phyloP scores from a whole-genome alignment of 2,329 filamentous ascomycete genomes.

The Aaosphaeria pasadenensis region DNA sequence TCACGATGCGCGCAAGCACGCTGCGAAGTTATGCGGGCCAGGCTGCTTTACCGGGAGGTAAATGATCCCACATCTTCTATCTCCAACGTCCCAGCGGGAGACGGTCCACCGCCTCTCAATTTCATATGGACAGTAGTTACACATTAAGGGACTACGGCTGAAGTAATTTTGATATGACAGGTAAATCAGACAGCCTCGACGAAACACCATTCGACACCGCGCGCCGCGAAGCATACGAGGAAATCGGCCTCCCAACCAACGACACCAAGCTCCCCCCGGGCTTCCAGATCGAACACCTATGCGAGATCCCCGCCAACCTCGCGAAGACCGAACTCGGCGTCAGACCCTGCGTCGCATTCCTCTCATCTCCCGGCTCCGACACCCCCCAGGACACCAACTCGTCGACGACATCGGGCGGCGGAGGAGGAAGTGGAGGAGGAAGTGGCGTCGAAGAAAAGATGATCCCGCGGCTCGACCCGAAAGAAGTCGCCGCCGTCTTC shows the following conservation, averaged over 20 bases:
- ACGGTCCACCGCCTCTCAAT: too few species aligned
- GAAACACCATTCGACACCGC: constrained; percentile 74
- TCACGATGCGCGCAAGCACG: constrained; percentile 60
- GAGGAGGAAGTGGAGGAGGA: background rate
- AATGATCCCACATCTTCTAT: constrained; percentile 23
- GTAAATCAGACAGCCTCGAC: constrained; percentile 53
- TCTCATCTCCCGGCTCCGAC: constrained; percentile 42
- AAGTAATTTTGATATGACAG: constrained; percentile 17
- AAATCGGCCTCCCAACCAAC: constrained; percentile 81
- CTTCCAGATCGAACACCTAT: constrained; percentile 84
- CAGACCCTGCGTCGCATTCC: constrained; percentile 56
- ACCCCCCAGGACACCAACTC: background rate
- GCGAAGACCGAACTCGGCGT: constrained; percentile 51
- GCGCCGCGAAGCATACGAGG: constrained; percentile 84
- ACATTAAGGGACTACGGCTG: too few species aligned
- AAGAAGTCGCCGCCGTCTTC: constrained; percentile 92
- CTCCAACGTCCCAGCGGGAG: background rate
- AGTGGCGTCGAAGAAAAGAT: constrained; percentile 58
- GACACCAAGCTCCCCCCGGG: constrained; percentile 67
- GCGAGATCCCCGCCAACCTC: constrained; percentile 65
- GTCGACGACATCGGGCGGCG: background rate
- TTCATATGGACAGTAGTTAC: too few species aligned
- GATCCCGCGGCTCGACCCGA: constrained; percentile 78
- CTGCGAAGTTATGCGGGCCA: constrained; percentile 66
- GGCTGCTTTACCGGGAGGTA: constrained; percentile 81